Conservation (phyloP, 129 eudicot species). For the Lactuca saligna region DNA sequence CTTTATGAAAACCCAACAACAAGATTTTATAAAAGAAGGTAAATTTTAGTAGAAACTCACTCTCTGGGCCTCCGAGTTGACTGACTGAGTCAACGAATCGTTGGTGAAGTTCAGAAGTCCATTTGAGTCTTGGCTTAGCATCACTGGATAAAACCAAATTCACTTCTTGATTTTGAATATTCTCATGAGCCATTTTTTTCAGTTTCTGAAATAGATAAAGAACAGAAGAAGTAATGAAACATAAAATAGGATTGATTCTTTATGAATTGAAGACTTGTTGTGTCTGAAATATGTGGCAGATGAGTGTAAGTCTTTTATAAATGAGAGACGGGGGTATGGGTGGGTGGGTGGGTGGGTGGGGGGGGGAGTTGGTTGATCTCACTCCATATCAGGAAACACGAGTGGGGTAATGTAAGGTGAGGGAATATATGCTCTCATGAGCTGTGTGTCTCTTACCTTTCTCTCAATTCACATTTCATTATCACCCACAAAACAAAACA, state of each 20-base stretch:
- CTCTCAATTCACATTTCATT: slow-evolving; percentile 56
- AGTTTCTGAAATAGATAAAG: slow-evolving; percentile 30
- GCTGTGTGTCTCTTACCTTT: slow-evolving; percentile 59
- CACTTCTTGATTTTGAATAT: slow-evolving; percentile 58
- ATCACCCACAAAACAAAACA: slow-evolving; percentile 24
- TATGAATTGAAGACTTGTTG: slow-evolving; percentile 31
- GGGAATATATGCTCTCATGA: slow-evolving; percentile 91
- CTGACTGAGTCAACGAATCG: slow-evolving; percentile 68
- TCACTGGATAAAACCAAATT: slow-evolving; percentile 79
- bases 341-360: slow-evolving; percentile 42
- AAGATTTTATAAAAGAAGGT: slow-evolving; percentile 3
- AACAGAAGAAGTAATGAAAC: slow-evolving; percentile 29
- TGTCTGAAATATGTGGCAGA: slow-evolving; percentile 44
- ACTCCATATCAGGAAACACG: slow-evolving; percentile 94
- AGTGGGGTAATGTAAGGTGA: slow-evolving; percentile 72
- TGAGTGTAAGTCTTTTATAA: slow-evolving; percentile 43
- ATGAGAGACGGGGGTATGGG: slow-evolving; percentile 34
- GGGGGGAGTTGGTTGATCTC: slow-evolving; percentile 59
- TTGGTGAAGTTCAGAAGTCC: slow-evolving; percentile 87
- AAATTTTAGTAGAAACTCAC: slow-evolving; percentile 35
- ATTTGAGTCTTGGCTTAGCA: slow-evolving; percentile 89
- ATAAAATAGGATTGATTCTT: slow-evolving; percentile 24
- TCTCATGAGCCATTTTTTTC: slow-evolving; percentile 58
- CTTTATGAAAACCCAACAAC: slow-evolving; percentile 13
- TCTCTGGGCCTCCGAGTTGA: slow-evolving; percentile 92